phyloP scores from a whole-genome alignment of 176 grass and related monocot species.

The Typha latifolia region DNA sequence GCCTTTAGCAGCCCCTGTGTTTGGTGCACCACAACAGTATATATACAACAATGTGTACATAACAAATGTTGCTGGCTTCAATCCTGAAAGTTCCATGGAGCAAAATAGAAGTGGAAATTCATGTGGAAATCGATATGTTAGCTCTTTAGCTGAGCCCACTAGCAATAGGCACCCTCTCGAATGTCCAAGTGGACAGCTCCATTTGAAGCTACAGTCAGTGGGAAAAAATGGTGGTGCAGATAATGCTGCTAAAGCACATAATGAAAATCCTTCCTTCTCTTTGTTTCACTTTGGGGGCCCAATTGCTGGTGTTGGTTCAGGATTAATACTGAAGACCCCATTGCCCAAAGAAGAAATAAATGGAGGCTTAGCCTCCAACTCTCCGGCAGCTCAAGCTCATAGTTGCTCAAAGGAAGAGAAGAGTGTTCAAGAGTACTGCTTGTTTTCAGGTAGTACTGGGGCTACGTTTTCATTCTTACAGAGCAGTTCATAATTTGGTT shows the following conservation, averaged over 20 bases:
- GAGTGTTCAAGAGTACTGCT: constrained; percentile 63
- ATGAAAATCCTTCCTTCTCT: constrained; percentile 48
- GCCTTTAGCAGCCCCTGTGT: constrained; percentile 35
- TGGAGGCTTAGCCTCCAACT: constrained; percentile 19
- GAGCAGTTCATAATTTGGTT: not conserved
- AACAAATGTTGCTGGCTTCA: constrained; percentile 19
- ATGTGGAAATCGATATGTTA: constrained; percentile 8
- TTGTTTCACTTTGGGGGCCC: constrained; percentile 82
- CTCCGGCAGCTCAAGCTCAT: constrained; percentile 26
- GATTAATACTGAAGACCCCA: constrained; percentile 14
- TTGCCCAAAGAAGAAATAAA: constrained; percentile 43
- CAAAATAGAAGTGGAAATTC: constrained; percentile 9
- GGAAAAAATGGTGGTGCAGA: constrained; percentile 18
- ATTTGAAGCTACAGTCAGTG: constrained; percentile 12
- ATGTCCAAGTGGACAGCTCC: constrained; percentile 17
- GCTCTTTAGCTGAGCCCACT: constrained; percentile 13
- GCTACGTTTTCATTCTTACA: constrained; percentile 45
- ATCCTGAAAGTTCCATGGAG: constrained; percentile 11
- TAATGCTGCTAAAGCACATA: constrained; percentile 21
- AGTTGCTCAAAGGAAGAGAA: constrained; percentile 56
- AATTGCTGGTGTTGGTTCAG: constrained; percentile 24
- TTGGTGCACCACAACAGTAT: constrained; percentile 35
- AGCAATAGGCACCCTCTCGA: constrained; percentile 21
- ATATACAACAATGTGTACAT: constrained; percentile 27
- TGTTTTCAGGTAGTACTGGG: constrained; percentile 51